A percentile compares a stretch with the other conserved stretches of the same genome.
Conservation (phyloP, 2,329 filamentous ascomycete species). For the Fulvia fulva region DNA sequence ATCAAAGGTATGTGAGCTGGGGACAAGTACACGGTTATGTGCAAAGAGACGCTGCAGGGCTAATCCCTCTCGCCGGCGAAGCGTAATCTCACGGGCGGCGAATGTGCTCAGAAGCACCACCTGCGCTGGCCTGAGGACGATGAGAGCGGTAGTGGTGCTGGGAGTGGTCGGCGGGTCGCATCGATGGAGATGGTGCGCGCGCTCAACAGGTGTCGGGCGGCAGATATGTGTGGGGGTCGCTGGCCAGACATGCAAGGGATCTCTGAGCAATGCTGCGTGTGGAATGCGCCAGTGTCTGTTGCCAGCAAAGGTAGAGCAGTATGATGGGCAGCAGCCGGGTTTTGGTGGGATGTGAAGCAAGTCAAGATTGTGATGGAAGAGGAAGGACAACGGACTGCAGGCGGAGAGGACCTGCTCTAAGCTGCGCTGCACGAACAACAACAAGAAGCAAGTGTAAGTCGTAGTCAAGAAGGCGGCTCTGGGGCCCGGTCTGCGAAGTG, state of each 20-base stretch:
- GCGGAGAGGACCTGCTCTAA: neutral
- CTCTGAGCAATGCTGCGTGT: neutral
- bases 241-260: neutral
- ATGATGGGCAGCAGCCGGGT: neutral
- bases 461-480: neutral
- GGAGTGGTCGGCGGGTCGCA: constrained; percentile 7
- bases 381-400: neutral
- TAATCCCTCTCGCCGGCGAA: constrained; percentile 23
- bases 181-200: constrained; percentile 9
- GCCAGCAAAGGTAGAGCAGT: neutral
- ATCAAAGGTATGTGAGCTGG: constrained; percentile 22
- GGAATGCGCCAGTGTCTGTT: constrained; percentile 4
- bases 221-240: constrained; percentile 9
- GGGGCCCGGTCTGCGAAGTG: neutral
- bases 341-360: neutral
- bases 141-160: constrained; percentile 1
- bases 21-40: constrained; percentile 22
- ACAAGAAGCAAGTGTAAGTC: neutral
- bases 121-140: constrained; percentile 7
- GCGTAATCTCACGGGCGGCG: constrained; percentile 16
- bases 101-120: constrained; percentile 9
- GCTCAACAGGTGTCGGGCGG: constrained; percentile 6
- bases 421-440: neutral
- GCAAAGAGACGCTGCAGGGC: constrained; percentile 19
- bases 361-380: neutral